Evolutionary conservation across 345 rosid genomes (phyloP).

Genomic region (Clausena lansium): DNA sequence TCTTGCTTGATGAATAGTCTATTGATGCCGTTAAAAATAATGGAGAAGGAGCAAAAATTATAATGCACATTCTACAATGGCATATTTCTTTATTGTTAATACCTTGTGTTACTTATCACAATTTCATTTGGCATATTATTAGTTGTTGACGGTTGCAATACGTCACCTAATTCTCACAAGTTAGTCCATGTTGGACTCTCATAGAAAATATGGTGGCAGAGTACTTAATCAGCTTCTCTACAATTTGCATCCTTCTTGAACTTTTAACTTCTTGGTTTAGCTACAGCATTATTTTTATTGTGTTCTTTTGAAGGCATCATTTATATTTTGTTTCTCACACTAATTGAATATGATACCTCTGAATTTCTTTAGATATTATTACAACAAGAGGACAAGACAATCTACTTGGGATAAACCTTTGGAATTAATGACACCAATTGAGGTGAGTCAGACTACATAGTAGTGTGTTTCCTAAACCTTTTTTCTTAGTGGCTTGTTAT

Average conservation of each 20-base stretch:
- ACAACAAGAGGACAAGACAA: constrained; percentile 72
- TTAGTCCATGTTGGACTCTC: not conserved
- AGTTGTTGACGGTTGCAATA: constrained; percentile 2
- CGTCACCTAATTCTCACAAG: not conserved
- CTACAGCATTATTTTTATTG: not conserved
- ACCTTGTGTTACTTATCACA: not conserved
- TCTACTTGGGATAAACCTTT: constrained; percentile 95
- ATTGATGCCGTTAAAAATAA: not conserved
- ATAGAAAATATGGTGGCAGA: not conserved
- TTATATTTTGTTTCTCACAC: constrained; percentile 3
- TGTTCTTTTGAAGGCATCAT: not conserved
- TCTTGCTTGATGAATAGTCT: constrained; percentile 3
- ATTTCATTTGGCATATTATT: not conserved
- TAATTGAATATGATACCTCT: not conserved
- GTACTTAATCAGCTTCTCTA: not conserved
- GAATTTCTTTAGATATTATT: constrained; percentile 65
- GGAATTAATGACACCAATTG: constrained; percentile 87
- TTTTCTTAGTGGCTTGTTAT: not conserved
- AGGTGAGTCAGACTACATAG: constrained; percentile 50
- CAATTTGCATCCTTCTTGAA: not conserved
- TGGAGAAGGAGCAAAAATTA: not conserved
- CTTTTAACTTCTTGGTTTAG: not conserved
- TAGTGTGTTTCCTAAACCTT: constrained; percentile 7
- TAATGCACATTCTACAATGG: not conserved
- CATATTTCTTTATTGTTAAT: not conserved